phyloP scores from a whole-genome alignment of 305 asterid species.

The Fraxinus angustifolia region DNA sequence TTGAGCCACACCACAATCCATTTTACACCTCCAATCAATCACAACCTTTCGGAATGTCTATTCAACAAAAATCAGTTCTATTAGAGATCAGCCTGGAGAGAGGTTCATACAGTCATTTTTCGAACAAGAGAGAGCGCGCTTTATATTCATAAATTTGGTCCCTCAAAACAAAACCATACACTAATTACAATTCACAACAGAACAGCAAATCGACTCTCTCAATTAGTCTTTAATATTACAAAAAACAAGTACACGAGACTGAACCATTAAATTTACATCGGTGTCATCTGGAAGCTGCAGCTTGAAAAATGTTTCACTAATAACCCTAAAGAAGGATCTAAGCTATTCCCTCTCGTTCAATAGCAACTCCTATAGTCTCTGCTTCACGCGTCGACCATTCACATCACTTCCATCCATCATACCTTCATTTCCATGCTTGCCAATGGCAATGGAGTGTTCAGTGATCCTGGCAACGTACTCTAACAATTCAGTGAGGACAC shows the following conservation, averaged over 20 bases:
- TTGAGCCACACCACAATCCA: not conserved
- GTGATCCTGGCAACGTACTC: slow-evolving; percentile 71
- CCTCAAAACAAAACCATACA: slow-evolving; percentile 24
- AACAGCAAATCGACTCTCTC: not conserved
- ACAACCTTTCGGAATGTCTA: not conserved
- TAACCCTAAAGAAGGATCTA: slow-evolving; percentile 28
- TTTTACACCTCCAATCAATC: not conserved
- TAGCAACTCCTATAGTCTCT: slow-evolving; percentile 42
- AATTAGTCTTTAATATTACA: slow-evolving; percentile 12
- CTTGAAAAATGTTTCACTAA: slow-evolving; percentile 15
- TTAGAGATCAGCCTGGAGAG: not conserved
- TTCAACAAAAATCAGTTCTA: not conserved
- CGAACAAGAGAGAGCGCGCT: not conserved
- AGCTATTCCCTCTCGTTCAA: slow-evolving; percentile 29
- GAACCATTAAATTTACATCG: slow-evolving; percentile 29
- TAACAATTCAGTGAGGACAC: slow-evolving; percentile 57
- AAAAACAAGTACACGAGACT: slow-evolving; percentile 9
- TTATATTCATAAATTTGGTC: not conserved
- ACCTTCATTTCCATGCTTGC: slow-evolving; percentile 50
- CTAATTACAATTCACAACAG: slow-evolving; percentile 25
- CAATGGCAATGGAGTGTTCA: slow-evolving; percentile 49
- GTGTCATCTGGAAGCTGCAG: slow-evolving; percentile 21
- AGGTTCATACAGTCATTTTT: not conserved
- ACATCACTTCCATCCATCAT: slow-evolving; percentile 63
- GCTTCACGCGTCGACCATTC: slow-evolving; percentile 86